Evolutionary conservation across 306 rosid genomes (phyloP), one percentile per base, ranked within the genome.

Genomic region (Acacia crassicarpa): DNA sequence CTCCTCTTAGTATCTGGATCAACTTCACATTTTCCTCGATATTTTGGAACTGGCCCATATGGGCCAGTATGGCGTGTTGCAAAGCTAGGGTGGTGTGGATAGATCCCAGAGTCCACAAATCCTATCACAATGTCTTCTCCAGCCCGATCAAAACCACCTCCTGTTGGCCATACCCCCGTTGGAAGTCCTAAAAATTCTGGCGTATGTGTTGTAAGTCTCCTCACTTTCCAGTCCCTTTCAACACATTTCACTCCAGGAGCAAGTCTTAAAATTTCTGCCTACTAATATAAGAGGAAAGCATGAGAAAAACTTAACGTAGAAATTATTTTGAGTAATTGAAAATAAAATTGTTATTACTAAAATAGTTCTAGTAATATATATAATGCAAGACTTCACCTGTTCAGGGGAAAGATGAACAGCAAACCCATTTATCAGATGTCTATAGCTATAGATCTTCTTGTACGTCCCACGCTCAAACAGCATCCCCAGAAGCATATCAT

Each of bases 181-280:
- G 99, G 98, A 81, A 96, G 99, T 76, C 99, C 99, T 89, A 96
- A 87, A 89, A 96, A 96, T 78, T 93, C 88, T 66, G 99, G 99
- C 30, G 99, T 96, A 82, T 96, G 99, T 38, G 97, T 96, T 76
- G 99, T 96, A 74, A 96, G 95, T 84, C 84, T 92, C 84, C 83
- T 86, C 77, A 96, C 99, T 89, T 96, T 96, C 98, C 98, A 96
- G 84, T 96, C 99, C 88, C 90, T 92, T 86, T 74, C 91, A 77
- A 96, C 94, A 56, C 95, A 96, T 87, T 91, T 96, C 74, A 96
- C 99, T 84, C 92, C 94, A 53, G 97, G 97, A 54, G 94, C 87
- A 74, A 72, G 91, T 90, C 95, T 85, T 81, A 96, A 89, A 75
- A 78, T 90, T 86, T 96, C 98, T 89, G 98, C 99, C 99, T 96